Evolutionary conservation across 2,329 filamentous ascomycete genomes (phyloP).

Genomic region (Moelleriella libera): DNA sequence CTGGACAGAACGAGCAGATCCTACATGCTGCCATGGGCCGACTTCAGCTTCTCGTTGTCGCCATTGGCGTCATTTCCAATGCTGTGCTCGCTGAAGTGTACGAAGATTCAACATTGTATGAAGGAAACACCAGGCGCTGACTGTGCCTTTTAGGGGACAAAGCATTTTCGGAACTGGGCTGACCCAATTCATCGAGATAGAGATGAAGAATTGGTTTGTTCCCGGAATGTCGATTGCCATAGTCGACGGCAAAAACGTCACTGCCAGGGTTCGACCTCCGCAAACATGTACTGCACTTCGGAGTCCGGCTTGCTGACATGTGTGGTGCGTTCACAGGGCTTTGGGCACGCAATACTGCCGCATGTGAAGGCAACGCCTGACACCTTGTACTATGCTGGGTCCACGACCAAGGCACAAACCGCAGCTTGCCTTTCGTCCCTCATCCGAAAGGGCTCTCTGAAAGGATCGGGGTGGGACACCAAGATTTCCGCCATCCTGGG

Average conservation of each 20-base stretch:
- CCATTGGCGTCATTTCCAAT: not conserved
- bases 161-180: conserved; percentile 7
- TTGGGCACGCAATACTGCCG: conserved; percentile 12
- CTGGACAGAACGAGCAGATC: no score
- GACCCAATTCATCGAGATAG: conserved; percentile 2
- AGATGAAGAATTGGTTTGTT: conserved; percentile 24
- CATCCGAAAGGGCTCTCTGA: conserved; percentile 24
- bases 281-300: not conserved
- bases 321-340: conserved; percentile 7
- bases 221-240: conserved; percentile 34
- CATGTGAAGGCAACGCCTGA: conserved; percentile 25
- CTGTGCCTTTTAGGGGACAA: not conserved
- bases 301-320: not conserved
- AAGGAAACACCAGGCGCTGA: not conserved
- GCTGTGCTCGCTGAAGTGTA: not conserved
- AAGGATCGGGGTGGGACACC: conserved; percentile 6
- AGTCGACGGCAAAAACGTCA: conserved; percentile 27
- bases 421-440: conserved; percentile 33
- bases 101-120: not conserved
- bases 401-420: conserved; percentile 40
- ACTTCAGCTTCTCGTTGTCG: not conserved
- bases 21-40: not conserved
- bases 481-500: conserved; percentile 30
- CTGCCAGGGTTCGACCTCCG: conserved; percentile 16
- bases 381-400: conserved; percentile 40